Conservation (phyloP, 2,329 filamentous ascomycete species). For the Phaeosphaeriaceae sp. region DNA sequence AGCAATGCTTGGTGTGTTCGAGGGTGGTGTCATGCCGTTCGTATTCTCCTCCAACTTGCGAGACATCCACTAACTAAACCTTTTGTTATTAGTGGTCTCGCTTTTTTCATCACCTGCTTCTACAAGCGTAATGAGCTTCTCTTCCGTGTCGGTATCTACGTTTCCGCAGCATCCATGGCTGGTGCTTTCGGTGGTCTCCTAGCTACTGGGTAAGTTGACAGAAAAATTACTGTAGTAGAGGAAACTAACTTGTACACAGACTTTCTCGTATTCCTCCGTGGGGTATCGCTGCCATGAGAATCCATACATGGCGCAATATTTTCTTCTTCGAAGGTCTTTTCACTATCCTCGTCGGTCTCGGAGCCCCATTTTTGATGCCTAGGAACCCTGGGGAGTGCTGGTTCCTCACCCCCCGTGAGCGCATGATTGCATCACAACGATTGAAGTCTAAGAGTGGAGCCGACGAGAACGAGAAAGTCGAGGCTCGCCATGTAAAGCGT, state of each 20-base stretch:
- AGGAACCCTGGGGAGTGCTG: conserved; percentile 56
- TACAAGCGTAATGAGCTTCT: conserved; percentile 64
- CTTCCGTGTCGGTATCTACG: conserved; percentile 63
- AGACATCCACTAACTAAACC: conserved; percentile 10
- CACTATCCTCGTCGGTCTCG: conserved; percentile 57
- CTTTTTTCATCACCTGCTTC: conserved; percentile 63
- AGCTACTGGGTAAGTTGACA: conserved; percentile 55
- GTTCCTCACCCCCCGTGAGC: conserved; percentile 61
- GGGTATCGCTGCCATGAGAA: conserved; percentile 52
- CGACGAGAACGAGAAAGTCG: conserved; percentile 55
- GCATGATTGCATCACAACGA: conserved; percentile 60
- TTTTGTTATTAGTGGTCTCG: conserved; percentile 51
- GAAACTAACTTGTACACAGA: conserved; percentile 18
- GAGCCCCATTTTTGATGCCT: conserved; percentile 61
- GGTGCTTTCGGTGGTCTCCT: conserved; percentile 65
- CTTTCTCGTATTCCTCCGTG: conserved; percentile 57
- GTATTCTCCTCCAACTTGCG: conserved; percentile 6
- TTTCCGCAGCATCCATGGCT: conserved; percentile 61
- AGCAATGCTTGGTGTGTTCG: conserved; percentile 61
- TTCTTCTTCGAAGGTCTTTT: conserved; percentile 69
- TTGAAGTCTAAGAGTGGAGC: conserved; percentile 59
- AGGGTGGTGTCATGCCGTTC: conserved; percentile 63
- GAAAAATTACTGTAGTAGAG: not conserved
- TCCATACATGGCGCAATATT: conserved; percentile 58
- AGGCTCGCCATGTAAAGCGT: conserved; percentile 57